These are phyloP conservation scores for Saccharomyces uvarum DNA, from an alignment of 1,139 yeast species.

Conservation along the genomic window DNA sequence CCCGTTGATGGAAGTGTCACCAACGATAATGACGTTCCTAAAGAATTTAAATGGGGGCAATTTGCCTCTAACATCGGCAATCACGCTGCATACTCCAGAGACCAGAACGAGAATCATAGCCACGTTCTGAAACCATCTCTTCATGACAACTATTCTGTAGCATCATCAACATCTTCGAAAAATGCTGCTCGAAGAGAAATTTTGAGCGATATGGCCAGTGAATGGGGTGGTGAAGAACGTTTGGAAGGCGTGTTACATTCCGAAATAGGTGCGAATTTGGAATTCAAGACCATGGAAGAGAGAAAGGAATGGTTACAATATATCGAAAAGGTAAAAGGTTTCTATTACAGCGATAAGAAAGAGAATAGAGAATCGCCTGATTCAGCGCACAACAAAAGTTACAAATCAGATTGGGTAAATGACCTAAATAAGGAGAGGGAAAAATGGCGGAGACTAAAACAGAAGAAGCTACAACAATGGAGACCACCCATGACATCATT, in stretches of 20 bases:
- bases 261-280: conserved; percentile 23
- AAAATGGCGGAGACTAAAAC: conserved; percentile 31
- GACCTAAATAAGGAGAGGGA: conserved; percentile 23
- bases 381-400: not conserved
- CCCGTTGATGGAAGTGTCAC: conserved; percentile 1
- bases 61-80: conserved; percentile 24
- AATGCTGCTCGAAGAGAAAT: conserved; percentile 18
- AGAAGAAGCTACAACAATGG: conserved; percentile 56
- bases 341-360: conserved; percentile 18
- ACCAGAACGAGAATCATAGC: conserved; percentile 9
- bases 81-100: conserved; percentile 22
- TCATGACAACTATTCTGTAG: not conserved
- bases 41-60: conserved; percentile 23
- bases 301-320: conserved; percentile 28
- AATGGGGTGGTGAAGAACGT: conserved; percentile 69
- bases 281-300: conserved; percentile 27
- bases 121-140: conserved; percentile 1
- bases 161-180: conserved; percentile 5
- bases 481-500: conserved; percentile 52
- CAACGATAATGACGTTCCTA: not conserved
- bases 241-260: conserved; percentile 49
- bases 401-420: conserved; percentile 16
- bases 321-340: conserved; percentile 24
- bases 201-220: conserved; percentile 36
- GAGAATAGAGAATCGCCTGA: conserved; percentile 1